Evolutionary conservation across 352 stramenopile genomes (phyloP), one percentile per base, ranked within the genome.

Genomic region (Globisporangium apiculatum): DNA sequence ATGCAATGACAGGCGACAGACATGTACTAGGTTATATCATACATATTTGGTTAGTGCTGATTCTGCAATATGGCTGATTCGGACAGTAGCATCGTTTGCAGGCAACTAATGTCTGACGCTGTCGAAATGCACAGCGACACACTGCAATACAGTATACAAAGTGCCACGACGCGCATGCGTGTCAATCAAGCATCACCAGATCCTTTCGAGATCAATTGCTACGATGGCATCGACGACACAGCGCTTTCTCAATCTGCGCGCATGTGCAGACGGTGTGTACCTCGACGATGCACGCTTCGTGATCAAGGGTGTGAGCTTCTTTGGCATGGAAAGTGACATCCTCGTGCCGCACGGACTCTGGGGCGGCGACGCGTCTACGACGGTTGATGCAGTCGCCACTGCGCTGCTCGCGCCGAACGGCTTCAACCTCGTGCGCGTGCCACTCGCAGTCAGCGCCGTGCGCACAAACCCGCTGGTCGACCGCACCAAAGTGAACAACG

Each of bases 271-370:
- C 8, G 59, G 62, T 57, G 37, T 86, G 15, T 75, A 57, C 63
- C 64, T 83, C 31, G 57, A 73, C 51, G 57, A 57, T n/a, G 12
- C 46, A 24, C 64, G 37, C 14, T 85, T 87, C 62, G 62, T 52
- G 37, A 42, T 87, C 57, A 87, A 87, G 40, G 77, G 77, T 42
- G 71, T 59, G 47, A 87, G 68, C 52, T 86, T 65, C 58, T 87
- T 87, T 56, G 77, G 77, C 15, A 76, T 87, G 71, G 77, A 87
- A 56, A 81, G 59, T 10, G 68, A 81, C 51, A 86, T 85, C 62
- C 61, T 71, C 42, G 73, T 79, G 17, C 73, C 73, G 1, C 77
- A 87, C 47, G 77, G 77, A 18, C 67, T 87, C 24, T 87, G 77
- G 76, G 75, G 76, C 12, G 76, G 76, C n/a, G 45, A 53, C 6